Percentiles rank a stretch among this genome's conserved stretches.
Conservation (phyloP, 257 asterid species). For the Capsicum rhomboideum region DNA sequence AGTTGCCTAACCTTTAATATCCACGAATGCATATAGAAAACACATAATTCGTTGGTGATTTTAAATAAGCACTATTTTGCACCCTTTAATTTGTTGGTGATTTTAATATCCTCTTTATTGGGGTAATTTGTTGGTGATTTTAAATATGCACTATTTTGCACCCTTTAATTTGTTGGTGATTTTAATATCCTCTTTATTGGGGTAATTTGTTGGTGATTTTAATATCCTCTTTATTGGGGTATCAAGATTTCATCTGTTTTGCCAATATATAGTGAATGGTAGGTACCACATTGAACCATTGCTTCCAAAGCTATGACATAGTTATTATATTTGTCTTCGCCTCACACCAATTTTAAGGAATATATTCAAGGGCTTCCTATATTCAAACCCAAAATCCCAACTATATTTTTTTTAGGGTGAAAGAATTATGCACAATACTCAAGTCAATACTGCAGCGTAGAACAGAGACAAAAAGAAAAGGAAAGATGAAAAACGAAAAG, state of each 20-base stretch:
- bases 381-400: neutral
- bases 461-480: neutral
- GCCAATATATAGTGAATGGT: neutral
- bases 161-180: too few relatives aligned
- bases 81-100: neutral
- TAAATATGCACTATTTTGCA: neutral
- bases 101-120: neutral
- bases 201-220: neutral
- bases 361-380: neutral
- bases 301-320: neutral
- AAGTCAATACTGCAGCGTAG: neutral
- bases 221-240: neutral
- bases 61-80: neutral
- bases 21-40: neutral
- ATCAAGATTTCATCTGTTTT: constrained; percentile 1
- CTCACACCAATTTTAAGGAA: neutral
- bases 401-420: neutral
- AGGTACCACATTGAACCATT: neutral
- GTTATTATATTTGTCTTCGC: neutral
- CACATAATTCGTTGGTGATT: neutral
- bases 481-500: neutral
- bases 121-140: neutral
- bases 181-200: too few relatives aligned
- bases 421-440: neutral
- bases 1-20: neutral